These are phyloP conservation scores for Rhizophora mangle DNA, from an alignment of 345 rosid species.

Conservation along the genomic window DNA sequence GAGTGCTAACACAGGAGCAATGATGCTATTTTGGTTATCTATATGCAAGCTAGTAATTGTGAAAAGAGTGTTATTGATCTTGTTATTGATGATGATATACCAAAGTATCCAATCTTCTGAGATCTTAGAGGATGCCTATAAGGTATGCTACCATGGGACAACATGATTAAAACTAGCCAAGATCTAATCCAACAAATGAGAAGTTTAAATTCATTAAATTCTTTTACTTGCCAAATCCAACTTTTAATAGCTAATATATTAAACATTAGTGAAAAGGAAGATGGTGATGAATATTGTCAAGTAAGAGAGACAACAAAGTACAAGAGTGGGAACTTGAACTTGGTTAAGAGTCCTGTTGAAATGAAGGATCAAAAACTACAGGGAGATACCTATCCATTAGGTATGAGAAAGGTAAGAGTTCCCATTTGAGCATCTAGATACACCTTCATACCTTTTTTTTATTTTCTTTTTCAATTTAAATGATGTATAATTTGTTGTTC, in stretches of 20 bases:
- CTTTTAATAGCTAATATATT: constrained; percentile 42
- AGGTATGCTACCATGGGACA: constrained; percentile 9
- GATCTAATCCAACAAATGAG: constrained; percentile 27
- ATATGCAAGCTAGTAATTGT: constrained; percentile 29
- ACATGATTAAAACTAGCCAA: background rate
- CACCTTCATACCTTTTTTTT: no score
- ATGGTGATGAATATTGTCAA: constrained; percentile 24
- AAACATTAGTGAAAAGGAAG: constrained; percentile 29
- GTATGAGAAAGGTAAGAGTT: no score
- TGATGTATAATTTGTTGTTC: no score
- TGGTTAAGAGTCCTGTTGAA: no score
- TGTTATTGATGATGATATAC: constrained; percentile 6
- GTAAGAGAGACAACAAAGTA: no score
- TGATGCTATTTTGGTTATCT: constrained; percentile 39
- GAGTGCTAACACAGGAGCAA: constrained; percentile 19
- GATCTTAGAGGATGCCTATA: background rate
- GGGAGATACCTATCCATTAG: no score
- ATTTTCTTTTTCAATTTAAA: no score
- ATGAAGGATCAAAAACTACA: no score
- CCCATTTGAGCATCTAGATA: no score
- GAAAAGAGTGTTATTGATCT: constrained; percentile 23
- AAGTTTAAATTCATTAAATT: constrained; percentile 58
- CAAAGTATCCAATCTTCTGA: constrained; percentile 15
- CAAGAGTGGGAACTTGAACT: no score
- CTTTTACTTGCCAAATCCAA: constrained; percentile 25